Evolutionary conservation across 1,284 basidiomycete species (phyloP).

Genomic region (Naganishia sp.): DNA sequence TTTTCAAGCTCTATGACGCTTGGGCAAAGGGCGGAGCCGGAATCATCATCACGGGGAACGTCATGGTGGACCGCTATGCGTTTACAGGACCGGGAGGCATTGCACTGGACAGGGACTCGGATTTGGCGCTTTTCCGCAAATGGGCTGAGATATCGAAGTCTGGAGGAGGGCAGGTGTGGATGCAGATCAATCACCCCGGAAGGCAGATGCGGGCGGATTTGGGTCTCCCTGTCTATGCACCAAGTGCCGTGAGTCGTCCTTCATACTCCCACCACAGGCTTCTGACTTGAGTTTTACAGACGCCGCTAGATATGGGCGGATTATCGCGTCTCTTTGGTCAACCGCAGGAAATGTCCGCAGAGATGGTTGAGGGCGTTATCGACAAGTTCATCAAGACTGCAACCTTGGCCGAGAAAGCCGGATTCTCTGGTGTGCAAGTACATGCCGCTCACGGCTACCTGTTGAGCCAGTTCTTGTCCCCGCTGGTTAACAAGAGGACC

Average conservation of each 20-base stretch:
- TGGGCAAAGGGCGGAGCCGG: constrained; percentile 17
- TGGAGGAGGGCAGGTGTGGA: constrained; percentile 9
- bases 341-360: constrained; percentile 4
- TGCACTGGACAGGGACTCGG: constrained; percentile 4
- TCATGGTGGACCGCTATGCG: constrained; percentile 19
- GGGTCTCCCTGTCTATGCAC: constrained; percentile 7
- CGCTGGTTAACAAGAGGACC: constrained; percentile 50
- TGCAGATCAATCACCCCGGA: constrained; percentile 22
- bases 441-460: constrained; percentile 41
- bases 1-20: constrained; percentile 13
- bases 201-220: constrained; percentile 16
- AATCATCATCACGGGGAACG: constrained; percentile 14
- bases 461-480: constrained; percentile 43
- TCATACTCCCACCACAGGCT: neutral
- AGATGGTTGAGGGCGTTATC: constrained; percentile 11
- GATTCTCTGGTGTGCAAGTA: constrained; percentile 44
- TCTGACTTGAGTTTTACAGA: neutral
- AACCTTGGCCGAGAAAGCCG: constrained; percentile 10
- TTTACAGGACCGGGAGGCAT: constrained; percentile 12
- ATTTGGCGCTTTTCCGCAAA: constrained; percentile 1
- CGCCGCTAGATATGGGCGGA: neutral
- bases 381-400: constrained; percentile 6
- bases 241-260: constrained; percentile 4
- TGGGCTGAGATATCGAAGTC: neutral
- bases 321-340: constrained; percentile 5